Evolutionary conservation across 2,329 filamentous ascomycete genomes (phyloP).

Genomic region (Diaporthe caulivora): DNA sequence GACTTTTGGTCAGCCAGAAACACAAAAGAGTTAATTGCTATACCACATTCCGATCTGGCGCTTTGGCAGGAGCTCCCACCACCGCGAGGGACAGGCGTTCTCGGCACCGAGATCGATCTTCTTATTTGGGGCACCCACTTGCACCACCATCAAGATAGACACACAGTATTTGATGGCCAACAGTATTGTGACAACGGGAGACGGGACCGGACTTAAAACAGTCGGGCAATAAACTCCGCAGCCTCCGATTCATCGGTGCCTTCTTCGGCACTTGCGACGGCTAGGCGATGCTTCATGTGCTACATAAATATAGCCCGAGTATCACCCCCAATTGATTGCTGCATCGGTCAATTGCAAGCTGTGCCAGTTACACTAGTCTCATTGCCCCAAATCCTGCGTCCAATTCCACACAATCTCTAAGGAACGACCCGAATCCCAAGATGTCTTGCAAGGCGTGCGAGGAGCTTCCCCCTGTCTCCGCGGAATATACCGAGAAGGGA

Average conservation of each 20-base stretch:
- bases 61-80: background rate
- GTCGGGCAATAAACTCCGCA: background rate
- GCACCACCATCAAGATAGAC: background rate
- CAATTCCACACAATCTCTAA: background rate
- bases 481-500: slow-evolving; percentile 56
- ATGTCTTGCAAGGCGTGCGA: slow-evolving; percentile 48
- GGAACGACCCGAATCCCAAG: background rate
- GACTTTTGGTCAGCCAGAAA: too few species aligned
- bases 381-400: background rate
- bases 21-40: background rate
- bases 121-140: background rate
- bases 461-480: slow-evolving; percentile 52
- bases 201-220: background rate
- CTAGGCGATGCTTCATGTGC: background rate
- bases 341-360: background rate
- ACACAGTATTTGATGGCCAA: background rate
- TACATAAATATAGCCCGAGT: background rate
- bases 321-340: background rate
- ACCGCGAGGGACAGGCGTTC: background rate
- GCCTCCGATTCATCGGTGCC: background rate
- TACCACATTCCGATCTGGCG: background rate
- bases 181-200: background rate
- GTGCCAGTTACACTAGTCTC: too few species aligned
- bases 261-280: slow-evolving; percentile 17
- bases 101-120: background rate